phyloP scores from a whole-genome alignment of 495 filamentous ascomycete species.

The Melanomma pulvis-pyrius region DNA sequence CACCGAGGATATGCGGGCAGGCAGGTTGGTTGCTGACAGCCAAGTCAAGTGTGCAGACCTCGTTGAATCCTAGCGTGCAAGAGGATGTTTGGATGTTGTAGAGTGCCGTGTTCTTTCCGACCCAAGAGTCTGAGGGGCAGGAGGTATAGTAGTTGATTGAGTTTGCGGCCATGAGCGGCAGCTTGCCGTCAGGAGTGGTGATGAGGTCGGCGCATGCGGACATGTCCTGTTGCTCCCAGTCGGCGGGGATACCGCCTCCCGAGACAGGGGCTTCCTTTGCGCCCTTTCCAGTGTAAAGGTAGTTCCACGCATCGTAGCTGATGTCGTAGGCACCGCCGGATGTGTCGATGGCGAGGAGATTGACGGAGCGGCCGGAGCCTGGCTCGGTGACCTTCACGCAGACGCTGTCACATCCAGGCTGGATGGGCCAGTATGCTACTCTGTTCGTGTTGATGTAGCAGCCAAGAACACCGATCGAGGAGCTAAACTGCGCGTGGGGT shows the following conservation, averaged over 20 bases:
- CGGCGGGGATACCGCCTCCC: conserved; percentile 27
- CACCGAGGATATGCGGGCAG: conserved; percentile 27
- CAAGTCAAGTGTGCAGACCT: conserved; percentile 20
- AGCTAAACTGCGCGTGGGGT: conserved; percentile 10
- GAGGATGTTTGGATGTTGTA: conserved; percentile 29
- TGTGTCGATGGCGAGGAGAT: conserved; percentile 31
- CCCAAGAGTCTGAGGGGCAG: conserved; percentile 20
- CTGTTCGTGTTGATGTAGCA: conserved; percentile 35
- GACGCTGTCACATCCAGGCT: conserved; percentile 17
- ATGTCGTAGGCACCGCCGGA: conserved; percentile 34
- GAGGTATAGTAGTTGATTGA: conserved; percentile 25
- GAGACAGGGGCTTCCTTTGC: conserved; percentile 10
- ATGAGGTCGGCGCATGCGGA: conserved; percentile 18
- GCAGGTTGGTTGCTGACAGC: conserved; percentile 31
- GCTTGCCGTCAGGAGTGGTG: conserved; percentile 19
- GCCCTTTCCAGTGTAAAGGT: conserved; percentile 21
- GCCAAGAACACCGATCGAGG: conserved; percentile 27
- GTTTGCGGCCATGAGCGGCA: conserved; percentile 32
- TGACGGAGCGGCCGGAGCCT: conserved; percentile 22
- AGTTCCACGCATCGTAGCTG: conserved; percentile 35
- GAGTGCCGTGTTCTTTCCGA: conserved; percentile 17
- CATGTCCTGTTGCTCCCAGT: conserved; percentile 14
- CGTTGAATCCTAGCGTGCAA: conserved; percentile 31
- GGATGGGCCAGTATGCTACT: conserved; percentile 29
- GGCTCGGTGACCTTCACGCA: conserved; percentile 16